These are phyloP conservation scores for Globisporangium megalacanthum DNA, from an alignment of 352 stramenopile species.

Conservation along the genomic window DNA sequence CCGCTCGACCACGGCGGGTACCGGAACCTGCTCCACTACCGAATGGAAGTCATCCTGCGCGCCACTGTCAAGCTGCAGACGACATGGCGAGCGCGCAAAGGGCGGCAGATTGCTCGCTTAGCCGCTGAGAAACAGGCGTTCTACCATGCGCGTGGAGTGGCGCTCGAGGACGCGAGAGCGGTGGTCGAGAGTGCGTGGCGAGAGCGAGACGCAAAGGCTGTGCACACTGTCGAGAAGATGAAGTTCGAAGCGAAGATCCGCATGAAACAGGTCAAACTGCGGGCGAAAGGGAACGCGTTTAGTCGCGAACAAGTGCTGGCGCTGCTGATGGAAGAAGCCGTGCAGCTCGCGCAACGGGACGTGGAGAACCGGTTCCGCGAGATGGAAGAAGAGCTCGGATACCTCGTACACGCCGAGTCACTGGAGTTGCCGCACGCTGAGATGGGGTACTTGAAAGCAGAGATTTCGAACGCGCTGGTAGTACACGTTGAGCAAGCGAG, in stretches of 20 bases:
- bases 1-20: conserved; percentile 87
- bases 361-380: conserved; percentile 80
- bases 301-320: conserved; percentile 73
- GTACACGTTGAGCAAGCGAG: conserved; percentile 53
- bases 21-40: conserved; percentile 78
- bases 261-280: conserved; percentile 90
- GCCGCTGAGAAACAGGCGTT: conserved; percentile 87
- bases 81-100: conserved; percentile 68
- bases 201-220: conserved; percentile 61
- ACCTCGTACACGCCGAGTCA: conserved; percentile 40
- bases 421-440: conserved; percentile 39
- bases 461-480: conserved; percentile 65
- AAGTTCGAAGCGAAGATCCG: conserved; percentile 93
- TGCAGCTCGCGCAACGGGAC: conserved; percentile 71
- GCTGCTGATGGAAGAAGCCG: conserved; percentile 80
- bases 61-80: conserved; percentile 83
- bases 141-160: conserved; percentile 78
- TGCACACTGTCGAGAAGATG: conserved; percentile 84
- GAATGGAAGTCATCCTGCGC: conserved; percentile 56
- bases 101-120: conserved; percentile 56
- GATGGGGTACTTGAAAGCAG: conserved; percentile 47
- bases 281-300: conserved; percentile 78
- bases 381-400: conserved; percentile 83
- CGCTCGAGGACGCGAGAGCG: conserved; percentile 53
- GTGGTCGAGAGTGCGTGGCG: conserved; percentile 68